Evolutionary conservation across 108 stramenopile genomes (phyloP).

Genomic region (Pseudonitzschia pungens): DNA sequence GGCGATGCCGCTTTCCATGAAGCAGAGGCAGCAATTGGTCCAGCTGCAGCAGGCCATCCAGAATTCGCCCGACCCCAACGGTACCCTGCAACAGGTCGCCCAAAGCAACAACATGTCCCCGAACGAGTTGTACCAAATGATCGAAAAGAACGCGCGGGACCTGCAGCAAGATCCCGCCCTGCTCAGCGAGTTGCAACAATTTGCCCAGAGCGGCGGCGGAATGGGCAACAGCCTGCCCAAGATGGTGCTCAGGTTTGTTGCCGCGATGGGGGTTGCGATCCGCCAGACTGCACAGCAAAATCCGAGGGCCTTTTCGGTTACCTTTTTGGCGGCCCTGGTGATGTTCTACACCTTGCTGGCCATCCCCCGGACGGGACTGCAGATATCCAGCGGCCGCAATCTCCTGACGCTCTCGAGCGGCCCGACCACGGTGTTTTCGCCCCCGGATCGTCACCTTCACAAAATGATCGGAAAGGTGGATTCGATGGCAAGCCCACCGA

Average conservation of each 20-base stretch:
- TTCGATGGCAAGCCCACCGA: not conserved
- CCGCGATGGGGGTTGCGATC: conserved; percentile 36
- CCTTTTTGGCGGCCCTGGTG: conserved; percentile 23
- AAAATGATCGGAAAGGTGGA: conserved; percentile 22
- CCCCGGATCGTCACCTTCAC: conserved; percentile 17
- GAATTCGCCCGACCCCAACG: conserved; percentile 63
- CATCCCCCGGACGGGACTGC: conserved; percentile 69
- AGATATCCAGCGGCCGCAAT: conserved; percentile 45
- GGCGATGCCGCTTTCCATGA: conserved; percentile 54
- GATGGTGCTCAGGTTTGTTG: conserved; percentile 40
- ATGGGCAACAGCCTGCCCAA: conserved; percentile 31
- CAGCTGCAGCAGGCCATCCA: conserved; percentile 67
- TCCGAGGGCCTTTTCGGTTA: conserved; percentile 52
- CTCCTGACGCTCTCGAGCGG: conserved; percentile 44
- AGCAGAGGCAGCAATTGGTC: conserved; percentile 65
- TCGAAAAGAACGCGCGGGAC: conserved; percentile 65
- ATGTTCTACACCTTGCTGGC: conserved; percentile 39
- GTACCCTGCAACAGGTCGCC: conserved; percentile 65
- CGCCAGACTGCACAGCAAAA: conserved; percentile 41
- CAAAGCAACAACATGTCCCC: conserved; percentile 59
- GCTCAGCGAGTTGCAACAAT: conserved; percentile 13
- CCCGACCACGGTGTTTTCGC: conserved; percentile 38
- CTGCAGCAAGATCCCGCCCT: conserved; percentile 42
- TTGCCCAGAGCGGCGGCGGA: not conserved
- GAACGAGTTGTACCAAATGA: conserved; percentile 56